These are phyloP conservation scores for Cochlearia excelsa DNA, from an alignment of 345 rosid genomes.

Conservation along the genomic window DNA sequence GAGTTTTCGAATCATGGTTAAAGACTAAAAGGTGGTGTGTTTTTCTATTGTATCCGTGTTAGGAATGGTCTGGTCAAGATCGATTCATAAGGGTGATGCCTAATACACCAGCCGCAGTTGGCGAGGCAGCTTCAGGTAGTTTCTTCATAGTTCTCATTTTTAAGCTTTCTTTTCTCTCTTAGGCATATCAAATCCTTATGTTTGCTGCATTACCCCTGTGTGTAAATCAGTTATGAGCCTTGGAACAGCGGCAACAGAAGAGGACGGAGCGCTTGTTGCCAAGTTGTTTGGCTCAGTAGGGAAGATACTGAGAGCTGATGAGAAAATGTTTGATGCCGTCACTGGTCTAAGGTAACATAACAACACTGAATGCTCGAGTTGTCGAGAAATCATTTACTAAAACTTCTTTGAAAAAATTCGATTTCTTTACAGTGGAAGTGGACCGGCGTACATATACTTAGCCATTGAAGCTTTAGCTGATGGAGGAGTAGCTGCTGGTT, in stretches of 20 bases:
- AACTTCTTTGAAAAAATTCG: conserved; percentile 13
- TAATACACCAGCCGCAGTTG: conserved; percentile 87
- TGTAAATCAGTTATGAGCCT: conserved; percentile 59
- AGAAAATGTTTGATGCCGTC: conserved; percentile 81
- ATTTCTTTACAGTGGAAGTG: conserved; percentile 66
- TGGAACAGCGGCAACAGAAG: conserved; percentile 71
- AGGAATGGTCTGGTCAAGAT: conserved; percentile 87
- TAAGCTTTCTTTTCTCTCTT: not conserved
- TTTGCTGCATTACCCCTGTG: not conserved
- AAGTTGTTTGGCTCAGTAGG: conserved; percentile 80
- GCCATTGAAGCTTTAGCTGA: conserved; percentile 97
- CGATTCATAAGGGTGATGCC: conserved; percentile 88
- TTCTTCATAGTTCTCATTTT: not conserved
- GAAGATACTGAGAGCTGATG: conserved; percentile 83
- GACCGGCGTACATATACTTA: conserved; percentile 81
- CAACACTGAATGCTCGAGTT: not conserved
- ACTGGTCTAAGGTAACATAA: conserved; percentile 74
- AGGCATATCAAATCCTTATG: not conserved
- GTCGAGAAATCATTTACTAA: not conserved
- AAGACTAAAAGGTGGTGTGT: conserved; percentile 1
- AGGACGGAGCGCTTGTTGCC: conserved; percentile 65
- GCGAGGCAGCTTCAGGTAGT: conserved; percentile 82
- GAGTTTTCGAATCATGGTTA: not conserved
- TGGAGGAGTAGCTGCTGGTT: conserved; percentile 97
- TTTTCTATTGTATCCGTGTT: not conserved